Base-by-base conservation (phyloP, 148 eudicot genomes). In the Rhododendron simsii region DNA sequence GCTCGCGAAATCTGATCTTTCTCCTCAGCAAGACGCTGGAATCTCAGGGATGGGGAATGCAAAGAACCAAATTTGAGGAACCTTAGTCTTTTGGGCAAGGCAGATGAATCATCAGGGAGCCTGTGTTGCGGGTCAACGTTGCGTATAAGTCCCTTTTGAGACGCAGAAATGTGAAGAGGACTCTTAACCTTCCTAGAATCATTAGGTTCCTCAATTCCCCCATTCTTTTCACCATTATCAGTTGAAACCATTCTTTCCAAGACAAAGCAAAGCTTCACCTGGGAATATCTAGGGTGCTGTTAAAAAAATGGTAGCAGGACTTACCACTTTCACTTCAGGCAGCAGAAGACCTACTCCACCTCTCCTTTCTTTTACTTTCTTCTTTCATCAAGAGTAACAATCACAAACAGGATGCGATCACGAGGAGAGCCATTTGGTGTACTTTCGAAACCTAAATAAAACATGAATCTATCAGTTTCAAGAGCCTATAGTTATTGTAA, bases 1-100 rank as follows among this genome's bases (percentile, higher is more conserved):
- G 90, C 75, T 15, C 94, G 96, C 3, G 99, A 97, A 41, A 94
- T 76, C 86, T 91, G 92, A 50, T 95, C 98, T 85, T 67, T 94
- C 79, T 79, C 91, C 71, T 81, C 73, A 0, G 98, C 96, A 86
- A 92, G 80, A 81, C 90, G 90, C 91, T 97, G 96, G 83, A 97
- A 97, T 73, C 83, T 92, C 3, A 84, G 86, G 20, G 96, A 89
- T 13, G 98, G 96, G 37, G 95, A 90, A 45, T 83, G 81, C 84
- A 94, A 86, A 30, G 81, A 88, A 33, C 93, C 92, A 13, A 93
- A 89, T 5, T 89, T 93, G 41, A 89, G 86, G 78, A 87, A 87
- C 53, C 85, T 87, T 18, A 86, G 83, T 86, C 85, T 90, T 15
- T 80, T 86, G 44, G 92, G 63, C 81, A 87, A 57, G 83, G 87